A percentile compares a stretch with the other conserved stretches of the same genome.
Conservation (phyloP, 2,329 filamentous ascomycete species). For the Claviceps citrina region DNA sequence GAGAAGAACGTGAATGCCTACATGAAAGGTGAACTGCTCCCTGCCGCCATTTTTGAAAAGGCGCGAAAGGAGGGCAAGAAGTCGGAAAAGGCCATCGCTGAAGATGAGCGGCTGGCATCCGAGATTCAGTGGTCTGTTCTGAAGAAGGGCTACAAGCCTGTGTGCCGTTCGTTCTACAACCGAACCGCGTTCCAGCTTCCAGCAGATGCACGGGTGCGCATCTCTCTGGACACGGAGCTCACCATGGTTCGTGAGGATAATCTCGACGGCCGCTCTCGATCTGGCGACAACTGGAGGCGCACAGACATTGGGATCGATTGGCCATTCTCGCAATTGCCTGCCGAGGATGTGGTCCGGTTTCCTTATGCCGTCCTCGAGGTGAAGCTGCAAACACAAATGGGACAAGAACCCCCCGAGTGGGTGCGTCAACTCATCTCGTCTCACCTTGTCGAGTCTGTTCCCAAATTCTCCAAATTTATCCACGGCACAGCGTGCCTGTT, state of each 20-base stretch:
- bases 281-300: constrained; percentile 83
- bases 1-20: constrained; percentile 96
- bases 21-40: constrained; percentile 68
- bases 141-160: constrained; percentile 71
- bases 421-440: constrained; percentile 84
- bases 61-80: constrained; percentile 92
- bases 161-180: constrained; percentile 94
- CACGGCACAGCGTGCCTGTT: constrained; percentile 84
- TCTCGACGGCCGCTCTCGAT: constrained; percentile 58
- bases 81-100: constrained; percentile 74
- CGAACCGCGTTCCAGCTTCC: constrained; percentile 95
- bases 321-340: constrained; percentile 77
- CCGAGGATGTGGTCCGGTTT: constrained; percentile 76
- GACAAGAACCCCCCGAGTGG: constrained; percentile 92
- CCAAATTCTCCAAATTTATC: constrained; percentile 98
- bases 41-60: constrained; percentile 87
- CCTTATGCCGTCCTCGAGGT: constrained; percentile 94
- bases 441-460: constrained; percentile 94
- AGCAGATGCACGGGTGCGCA: constrained; percentile 86
- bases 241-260: constrained; percentile 95
- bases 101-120: constrained; percentile 75
- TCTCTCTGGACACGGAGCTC: constrained; percentile 90
- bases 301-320: constrained; percentile 97
- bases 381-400: constrained; percentile 90
- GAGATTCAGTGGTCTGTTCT: constrained; percentile 91